Conservation (phyloP, 805 yeast species). For the Pichia thaimueangensis region DNA sequence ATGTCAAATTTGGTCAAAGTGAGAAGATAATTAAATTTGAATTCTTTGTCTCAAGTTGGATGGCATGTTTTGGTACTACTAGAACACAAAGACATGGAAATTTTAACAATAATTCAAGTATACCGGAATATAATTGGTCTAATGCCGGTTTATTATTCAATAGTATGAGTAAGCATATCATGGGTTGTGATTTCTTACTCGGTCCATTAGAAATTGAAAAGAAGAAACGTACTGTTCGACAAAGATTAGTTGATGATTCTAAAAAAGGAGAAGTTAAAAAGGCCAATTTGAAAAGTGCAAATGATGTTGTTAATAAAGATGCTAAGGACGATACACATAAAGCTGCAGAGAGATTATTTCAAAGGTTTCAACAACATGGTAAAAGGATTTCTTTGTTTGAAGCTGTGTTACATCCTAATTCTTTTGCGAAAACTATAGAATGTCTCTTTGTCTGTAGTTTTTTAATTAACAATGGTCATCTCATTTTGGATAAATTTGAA, state of each 20-base stretch:
- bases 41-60: slow-evolving; percentile 39
- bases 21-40: slow-evolving; percentile 44
- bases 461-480: slow-evolving; percentile 63
- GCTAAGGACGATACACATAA: slow-evolving; percentile 53
- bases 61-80: slow-evolving; percentile 27
- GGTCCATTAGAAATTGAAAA: slow-evolving; percentile 67
- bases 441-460: slow-evolving; percentile 80
- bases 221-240: slow-evolving; percentile 32
- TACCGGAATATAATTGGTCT: slow-evolving; percentile 48
- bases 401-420: slow-evolving; percentile 67
- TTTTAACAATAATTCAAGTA: not conserved
- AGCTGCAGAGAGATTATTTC: slow-evolving; percentile 51
- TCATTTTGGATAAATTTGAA: slow-evolving; percentile 47
- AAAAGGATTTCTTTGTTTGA: slow-evolving; percentile 50
- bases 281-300: slow-evolving; percentile 49
- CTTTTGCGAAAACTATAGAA: slow-evolving; percentile 76
- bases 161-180: slow-evolving; percentile 40
- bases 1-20: slow-evolving; percentile 50
- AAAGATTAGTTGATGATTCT: slow-evolving; percentile 39
- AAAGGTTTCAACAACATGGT: slow-evolving; percentile 21
- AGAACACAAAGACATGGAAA: slow-evolving; percentile 13
- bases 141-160: slow-evolving; percentile 48
- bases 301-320: slow-evolving; percentile 44
- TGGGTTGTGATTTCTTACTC: slow-evolving; percentile 52
- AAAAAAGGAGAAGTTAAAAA: slow-evolving; percentile 35